phyloP scores from a whole-genome alignment of 1,284 basidiomycete species.

The Rhodotorula glutinis region DNA sequence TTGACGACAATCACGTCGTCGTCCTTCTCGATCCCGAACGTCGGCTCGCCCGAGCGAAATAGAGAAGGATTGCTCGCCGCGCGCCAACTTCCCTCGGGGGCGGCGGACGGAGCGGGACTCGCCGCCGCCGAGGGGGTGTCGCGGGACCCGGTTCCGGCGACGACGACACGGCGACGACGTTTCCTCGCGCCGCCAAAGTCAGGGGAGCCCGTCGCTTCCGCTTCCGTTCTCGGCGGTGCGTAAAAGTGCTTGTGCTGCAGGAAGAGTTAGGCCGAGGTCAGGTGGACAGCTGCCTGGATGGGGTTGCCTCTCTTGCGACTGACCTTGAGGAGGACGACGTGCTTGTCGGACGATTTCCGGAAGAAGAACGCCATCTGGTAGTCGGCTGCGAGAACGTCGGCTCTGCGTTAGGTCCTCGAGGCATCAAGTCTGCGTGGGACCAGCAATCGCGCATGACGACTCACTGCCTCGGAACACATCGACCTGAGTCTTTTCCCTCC shows the following conservation, averaged over 20 bases:
- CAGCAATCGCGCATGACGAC: no score
- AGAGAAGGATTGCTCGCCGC: no score
- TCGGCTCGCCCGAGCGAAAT: neutral
- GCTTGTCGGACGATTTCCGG: constrained; percentile 45
- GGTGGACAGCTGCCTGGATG: no score
- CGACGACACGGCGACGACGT: no score
- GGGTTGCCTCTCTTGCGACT: neutral
- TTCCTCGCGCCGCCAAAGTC: no score
- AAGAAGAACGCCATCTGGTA: constrained; percentile 51
- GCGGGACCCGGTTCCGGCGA: no score
- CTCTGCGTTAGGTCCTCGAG: no score
- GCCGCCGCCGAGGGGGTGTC: no score
- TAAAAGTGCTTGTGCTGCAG: constrained; percentile 32
- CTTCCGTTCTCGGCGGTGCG: neutral
- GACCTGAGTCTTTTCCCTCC: constrained; percentile 45
- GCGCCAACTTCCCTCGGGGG: no score
- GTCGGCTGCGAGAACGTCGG: constrained; percentile 28
- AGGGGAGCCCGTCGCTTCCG: neutral
- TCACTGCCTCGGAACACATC: constrained; percentile 46
- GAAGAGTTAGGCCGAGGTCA: neutral
- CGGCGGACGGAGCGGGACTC: no score
- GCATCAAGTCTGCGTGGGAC: no score
- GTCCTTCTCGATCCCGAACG: neutral
- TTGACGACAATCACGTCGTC: constrained; percentile 18
- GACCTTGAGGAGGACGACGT: constrained; percentile 49